Conservation (phyloP, 306 rosid genomes). For the Medicago truncatula region MtrunA17r5.0-ANR NC_053049.1:37167001-37167500, state of each 20-base stretch:
- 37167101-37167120: slow-evolving; percentile 97
- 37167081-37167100: slow-evolving; percentile 87
- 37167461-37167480: slow-evolving; percentile 87
- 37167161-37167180: slow-evolving; percentile 68
- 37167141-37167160: slow-evolving; percentile 75
- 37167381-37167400: slow-evolving; percentile 81
- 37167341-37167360: background rate
- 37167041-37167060: slow-evolving; percentile 81
- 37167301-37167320: background rate
- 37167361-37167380: slow-evolving; percentile 80
- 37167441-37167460: slow-evolving; percentile 94
- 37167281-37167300: no score
- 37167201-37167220: slow-evolving; percentile 75
- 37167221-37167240: slow-evolving; percentile 69
- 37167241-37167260: no score
- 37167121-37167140: slow-evolving; percentile 94
- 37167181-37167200: slow-evolving; percentile 74
- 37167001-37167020: slow-evolving; percentile 95
- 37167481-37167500: slow-evolving; percentile 96
- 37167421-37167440: slow-evolving; percentile 75
- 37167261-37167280: no score
- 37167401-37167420: slow-evolving; percentile 58
- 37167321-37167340: background rate
- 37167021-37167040: slow-evolving; percentile 95
- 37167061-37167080: slow-evolving; percentile 84